Evolutionary conservation across 2,329 filamentous ascomycete genomes (phyloP), one percentile per base, ranked within the genome.

Genomic region (Cladosporium sp.): DNA sequence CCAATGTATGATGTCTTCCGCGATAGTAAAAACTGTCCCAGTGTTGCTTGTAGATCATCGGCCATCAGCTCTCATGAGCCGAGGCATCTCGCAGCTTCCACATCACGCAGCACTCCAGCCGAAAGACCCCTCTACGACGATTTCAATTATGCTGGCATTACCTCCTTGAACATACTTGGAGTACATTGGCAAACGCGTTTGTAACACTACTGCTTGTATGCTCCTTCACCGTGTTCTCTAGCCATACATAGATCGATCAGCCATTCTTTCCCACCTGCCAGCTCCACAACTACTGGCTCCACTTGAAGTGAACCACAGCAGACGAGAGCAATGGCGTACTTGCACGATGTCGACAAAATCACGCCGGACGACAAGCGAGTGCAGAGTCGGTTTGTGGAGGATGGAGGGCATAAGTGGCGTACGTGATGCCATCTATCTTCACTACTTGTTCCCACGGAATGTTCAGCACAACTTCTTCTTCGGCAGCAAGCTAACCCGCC

Each of bases 361-460:
- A 52, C 42, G 2, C 63, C 63, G 5, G 57, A 65, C 17, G 67
- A 70, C 30, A 17, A 40, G 14, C 51, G 68, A 14, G 54, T 68
- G 40, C 51, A 59, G 40, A 61, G 86, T 70, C 81, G 84, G 67
- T 85, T 81, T 58, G 82, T 84, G 42, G 75, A 78, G 55, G 77
- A 92, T 59, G 86, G 88, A 65, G 88, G 87, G 64, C 82, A 83
- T 67, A 89, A 79, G 36, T 96, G 94, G 76, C 84, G 80, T 80
- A 66, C 61, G 74, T 67, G 22, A 12, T n/a, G n/a, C n/a, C 12
- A 39, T n/a, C 14, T 2, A 17, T 39, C 14, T 7, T 39, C n/a
- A 3, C 37, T n/a, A 2, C 7, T 39, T 17, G 5, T 14, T 2
- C 15, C 3, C 14, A 3, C 14, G 14, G 14, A n/a, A 3, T 39